Evolutionary conservation across 2,329 filamentous ascomycete species (phyloP), one percentile per base, ranked within the genome.

Genomic region (Aciculosporium take): DNA sequence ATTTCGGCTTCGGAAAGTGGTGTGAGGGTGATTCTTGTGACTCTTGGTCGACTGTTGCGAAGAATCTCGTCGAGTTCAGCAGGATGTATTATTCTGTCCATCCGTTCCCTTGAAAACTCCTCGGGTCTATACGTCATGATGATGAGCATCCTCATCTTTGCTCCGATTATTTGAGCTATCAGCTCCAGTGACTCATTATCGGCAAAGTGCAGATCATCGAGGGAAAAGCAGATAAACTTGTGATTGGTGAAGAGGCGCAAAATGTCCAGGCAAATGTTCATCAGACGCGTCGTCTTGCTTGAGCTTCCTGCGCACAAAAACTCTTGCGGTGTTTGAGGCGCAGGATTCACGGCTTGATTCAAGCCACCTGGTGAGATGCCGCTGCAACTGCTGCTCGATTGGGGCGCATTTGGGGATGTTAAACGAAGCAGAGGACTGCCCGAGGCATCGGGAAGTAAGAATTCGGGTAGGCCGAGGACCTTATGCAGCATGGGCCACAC

Each of bases 191-290:
- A 91, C 58, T 95, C 89, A 21, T 82, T 76, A 55, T 95, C 89
- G 6, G 87, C 86, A 58, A 86, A 91, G 52, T 95, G 87, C 25
- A 95, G 64, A 58, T 95, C 89, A 53, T 95, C 89, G 23, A 95
- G 63, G 51, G 80, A 87, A 51, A 94, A 79, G 53, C 85, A 93
- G 41, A 94, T 87, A 52, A 94, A 79, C 52, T 88, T 91, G 56
- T 88, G 79, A 17, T 79, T 71, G 0, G 85, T 82, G 42, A 96
- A 79, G 32, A 93, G 75, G 40, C 84, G 76, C 39, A 95, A 61
- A 8, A 94, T 81, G 50, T 95, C 88, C 35, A 94, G 65, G 51
- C 93, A 89, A 1, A 84, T 88, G 54, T 87, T 89, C 70, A 89
- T 84, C 42, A 94, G 72, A 10, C 85, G 78, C 48, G 85, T 81